These are phyloP conservation scores for Aspergillaceae sp. DNA, from an alignment of 2,329 filamentous ascomycete genomes.

Conservation along the genomic window DNA sequence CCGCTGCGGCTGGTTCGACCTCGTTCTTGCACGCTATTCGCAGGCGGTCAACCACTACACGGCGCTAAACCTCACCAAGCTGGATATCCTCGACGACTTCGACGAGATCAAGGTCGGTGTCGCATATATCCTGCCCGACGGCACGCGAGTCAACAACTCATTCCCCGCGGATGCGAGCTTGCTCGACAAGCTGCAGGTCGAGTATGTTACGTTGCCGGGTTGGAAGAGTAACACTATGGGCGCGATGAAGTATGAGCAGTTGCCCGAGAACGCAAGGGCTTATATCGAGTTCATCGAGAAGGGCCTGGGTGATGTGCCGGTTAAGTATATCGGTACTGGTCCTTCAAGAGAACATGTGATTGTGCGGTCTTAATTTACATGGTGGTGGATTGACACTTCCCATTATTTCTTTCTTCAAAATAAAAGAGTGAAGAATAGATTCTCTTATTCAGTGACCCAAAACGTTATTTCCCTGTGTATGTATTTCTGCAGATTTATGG, in stretches of 20 bases:
- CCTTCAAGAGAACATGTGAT: constrained; percentile 56
- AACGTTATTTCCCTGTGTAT: too few relatives aligned
- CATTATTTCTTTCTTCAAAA: too few relatives aligned
- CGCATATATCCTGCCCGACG: constrained; percentile 46
- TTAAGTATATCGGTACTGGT: constrained; percentile 58
- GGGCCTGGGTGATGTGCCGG: constrained; percentile 46
- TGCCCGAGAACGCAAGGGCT: constrained; percentile 49
- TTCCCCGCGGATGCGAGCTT: constrained; percentile 51
- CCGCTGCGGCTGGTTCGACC: constrained; percentile 57
- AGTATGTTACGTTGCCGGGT: constrained; percentile 52
- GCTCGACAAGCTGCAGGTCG: constrained; percentile 46
- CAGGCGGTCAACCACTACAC: constrained; percentile 47
- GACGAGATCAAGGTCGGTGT: constrained; percentile 55
- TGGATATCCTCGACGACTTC: constrained; percentile 57
- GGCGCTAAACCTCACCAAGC: constrained; percentile 54
- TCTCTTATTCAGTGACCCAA: too few relatives aligned
- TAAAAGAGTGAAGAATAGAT: too few relatives aligned
- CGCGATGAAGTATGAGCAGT: constrained; percentile 46
- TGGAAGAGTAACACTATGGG: constrained; percentile 56
- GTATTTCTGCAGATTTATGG: too few relatives aligned
- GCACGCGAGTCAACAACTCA: constrained; percentile 41
- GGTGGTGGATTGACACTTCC: too few relatives aligned
- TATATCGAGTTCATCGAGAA: constrained; percentile 56
- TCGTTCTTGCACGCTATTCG: constrained; percentile 56
- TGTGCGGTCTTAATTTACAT: constrained; percentile 24